Evolutionary conservation across 1,139 yeast species (phyloP).

Genomic region (Tardiomyces depauwii): DNA sequence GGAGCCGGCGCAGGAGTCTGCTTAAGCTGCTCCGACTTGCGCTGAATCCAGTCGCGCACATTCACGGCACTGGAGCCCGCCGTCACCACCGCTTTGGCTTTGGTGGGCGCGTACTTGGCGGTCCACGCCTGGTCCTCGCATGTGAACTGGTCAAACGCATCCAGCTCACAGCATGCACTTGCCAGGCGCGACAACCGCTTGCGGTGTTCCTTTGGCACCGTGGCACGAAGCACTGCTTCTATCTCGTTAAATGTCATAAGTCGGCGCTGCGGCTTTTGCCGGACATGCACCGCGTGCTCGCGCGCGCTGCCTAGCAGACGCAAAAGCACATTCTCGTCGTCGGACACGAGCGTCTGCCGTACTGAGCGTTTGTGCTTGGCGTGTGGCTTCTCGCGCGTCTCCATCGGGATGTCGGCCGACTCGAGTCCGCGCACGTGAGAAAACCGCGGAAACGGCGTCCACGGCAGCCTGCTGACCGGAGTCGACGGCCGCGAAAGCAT

Average conservation of each 20-base stretch:
- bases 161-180: slow-evolving; percentile 2
- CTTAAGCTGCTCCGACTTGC: background rate
- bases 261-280: background rate
- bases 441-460: background rate
- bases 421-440: background rate
- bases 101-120: slow-evolving; percentile 17
- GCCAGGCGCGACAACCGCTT: slow-evolving; percentile 2
- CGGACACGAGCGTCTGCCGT: background rate
- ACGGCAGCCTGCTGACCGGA: slow-evolving; percentile 3
- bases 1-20: background rate
- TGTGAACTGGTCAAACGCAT: slow-evolving; percentile 18
- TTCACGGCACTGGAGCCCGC: slow-evolving; percentile 5
- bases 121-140: slow-evolving; percentile 19
- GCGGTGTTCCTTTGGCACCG: background rate
- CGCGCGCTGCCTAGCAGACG: background rate
- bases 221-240: background rate
- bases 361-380: background rate
- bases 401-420: slow-evolving; percentile 1
- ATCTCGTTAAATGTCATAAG: background rate
- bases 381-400: background rate
- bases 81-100: slow-evolving; percentile 10
- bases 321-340: background rate
- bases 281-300: background rate
- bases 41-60: slow-evolving; percentile 12
- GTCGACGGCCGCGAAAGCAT: slow-evolving; percentile 8